Evolutionary conservation across 225 moss, liverwort and hornwort genomes (phyloP), one percentile per base, ranked within the genome.

Genomic region (Straminergon stramineum): DNA sequence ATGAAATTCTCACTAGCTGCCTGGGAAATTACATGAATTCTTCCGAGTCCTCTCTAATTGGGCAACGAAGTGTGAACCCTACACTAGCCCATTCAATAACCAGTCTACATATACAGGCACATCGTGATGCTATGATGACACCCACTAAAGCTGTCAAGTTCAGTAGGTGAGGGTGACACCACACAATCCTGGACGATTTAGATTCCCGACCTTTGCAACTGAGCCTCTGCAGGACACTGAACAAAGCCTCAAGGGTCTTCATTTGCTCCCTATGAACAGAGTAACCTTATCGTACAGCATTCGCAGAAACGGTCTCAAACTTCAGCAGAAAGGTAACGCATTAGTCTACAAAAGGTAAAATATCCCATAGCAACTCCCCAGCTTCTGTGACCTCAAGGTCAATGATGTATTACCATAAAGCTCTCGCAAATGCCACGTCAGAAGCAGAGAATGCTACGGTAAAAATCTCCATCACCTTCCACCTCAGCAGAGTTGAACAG

Each of bases 231-330:
- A 62, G 74, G 73, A 73, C 32, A 79, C 79, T 86, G 68, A 45
- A 81, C 57, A 48, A 57, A 48, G 48, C 43, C 48, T 82, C 65
- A 31, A 64, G 85, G 64, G 57, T 70, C 89, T 84, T 77, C 85
- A 48, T 85, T 32, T 79, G 89, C 80, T 88, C 78, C 85, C 60
- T 84, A 80, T 84, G 27, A 84, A 52, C 52, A 56, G 32, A 67
- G 68, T 83, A 60, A 77, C 87, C 87, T 60, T 87, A 87, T 87
- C 76, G 87, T 87, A 87, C 90, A 90, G 45, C 65, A 82, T 58
- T 85, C 17, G 71, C 87, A 78, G 84, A 43, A 65, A 48, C 89
- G 86, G 71, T 52, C 85, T 91, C 87, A 77, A 71, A 55, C 74
- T 86, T 87, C 39, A 64, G 89, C 87, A 87, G 75, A 55, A 89